phyloP scores from a whole-genome alignment of 345 rosid genomes.

The Citrus inodora region DNA sequence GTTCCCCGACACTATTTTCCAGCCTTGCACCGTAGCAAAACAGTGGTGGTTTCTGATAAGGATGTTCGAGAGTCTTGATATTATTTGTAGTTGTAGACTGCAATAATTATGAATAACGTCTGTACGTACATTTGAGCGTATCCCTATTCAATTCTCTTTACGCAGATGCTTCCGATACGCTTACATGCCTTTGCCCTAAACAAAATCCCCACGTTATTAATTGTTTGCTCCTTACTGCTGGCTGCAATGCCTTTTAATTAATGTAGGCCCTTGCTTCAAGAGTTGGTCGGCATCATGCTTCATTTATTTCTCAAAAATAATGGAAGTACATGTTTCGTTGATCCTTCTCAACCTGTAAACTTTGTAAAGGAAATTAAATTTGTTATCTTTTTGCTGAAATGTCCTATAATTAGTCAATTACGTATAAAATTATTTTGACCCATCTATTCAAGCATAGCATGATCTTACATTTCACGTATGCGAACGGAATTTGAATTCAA shows the following conservation, averaged over 20 bases:
- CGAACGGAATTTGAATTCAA: too few species aligned
- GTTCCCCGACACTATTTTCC: not conserved
- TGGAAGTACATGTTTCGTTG: not conserved
- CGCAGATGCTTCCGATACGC: constrained; percentile 5
- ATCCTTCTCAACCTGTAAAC: too few species aligned
- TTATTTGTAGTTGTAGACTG: not conserved
- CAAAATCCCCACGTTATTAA: not conserved
- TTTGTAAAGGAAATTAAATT: too few species aligned
- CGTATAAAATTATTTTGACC: too few species aligned
- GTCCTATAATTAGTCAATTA: too few species aligned
- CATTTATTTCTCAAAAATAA: not conserved
- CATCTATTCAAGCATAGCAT: too few species aligned
- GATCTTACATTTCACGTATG: too few species aligned
- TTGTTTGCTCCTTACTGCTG: not conserved
- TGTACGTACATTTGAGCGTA: constrained; percentile 20
- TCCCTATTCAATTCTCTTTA: constrained; percentile 16
- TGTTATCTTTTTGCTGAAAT: too few species aligned
- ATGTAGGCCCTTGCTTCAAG: not conserved
- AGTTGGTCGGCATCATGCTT: not conserved
- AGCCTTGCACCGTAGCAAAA: not conserved
- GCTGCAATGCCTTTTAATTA: not conserved
- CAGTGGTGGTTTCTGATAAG: not conserved
- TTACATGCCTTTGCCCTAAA: not conserved
- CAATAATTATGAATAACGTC: not conserved
- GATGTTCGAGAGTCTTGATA: not conserved